A percentile compares a stretch with the other conserved stretches of the same genome.
Evolutionary conservation across 352 stramenopile genomes (phyloP).

Genomic region (Ophiocytium majus): DNA sequence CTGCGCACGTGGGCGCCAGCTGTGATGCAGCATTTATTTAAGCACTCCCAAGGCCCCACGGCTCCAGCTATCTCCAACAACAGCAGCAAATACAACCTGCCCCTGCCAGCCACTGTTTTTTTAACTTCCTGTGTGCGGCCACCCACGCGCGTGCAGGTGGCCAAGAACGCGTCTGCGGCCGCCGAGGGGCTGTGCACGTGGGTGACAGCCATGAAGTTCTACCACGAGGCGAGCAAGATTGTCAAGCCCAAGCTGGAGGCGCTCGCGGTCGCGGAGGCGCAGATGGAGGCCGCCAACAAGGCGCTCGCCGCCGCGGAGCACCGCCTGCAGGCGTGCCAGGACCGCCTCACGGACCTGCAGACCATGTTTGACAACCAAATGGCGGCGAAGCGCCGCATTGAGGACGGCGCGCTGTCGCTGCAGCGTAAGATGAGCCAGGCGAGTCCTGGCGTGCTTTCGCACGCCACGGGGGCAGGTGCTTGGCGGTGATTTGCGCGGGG

Average conservation of each 20-base stretch:
- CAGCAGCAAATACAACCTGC: too few relatives aligned
- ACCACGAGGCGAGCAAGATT: constrained; percentile 96
- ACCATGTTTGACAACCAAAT: constrained; percentile 95
- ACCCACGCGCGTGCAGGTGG: too few relatives aligned
- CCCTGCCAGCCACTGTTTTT: too few relatives aligned
- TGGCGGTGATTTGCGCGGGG: too few relatives aligned
- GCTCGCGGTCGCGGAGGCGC: constrained; percentile 86
- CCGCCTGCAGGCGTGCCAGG: constrained; percentile 87
- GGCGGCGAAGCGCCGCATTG: constrained; percentile 91
- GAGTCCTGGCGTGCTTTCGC: too few relatives aligned
- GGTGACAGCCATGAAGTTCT: constrained; percentile 96
- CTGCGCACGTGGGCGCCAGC: constrained; percentile 94
- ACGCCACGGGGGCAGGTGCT: too few relatives aligned
- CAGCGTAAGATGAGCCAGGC: constrained; percentile 92
- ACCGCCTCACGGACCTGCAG: constrained; percentile 88
- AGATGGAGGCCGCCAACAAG: constrained; percentile 96
- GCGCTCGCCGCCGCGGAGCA: constrained; percentile 83
- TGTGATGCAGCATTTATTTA: constrained; percentile 89
- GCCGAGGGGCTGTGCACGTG: constrained; percentile 95
- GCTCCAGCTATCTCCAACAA: too few relatives aligned
- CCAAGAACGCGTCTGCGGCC: constrained; percentile 92
- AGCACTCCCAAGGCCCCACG: too few relatives aligned
- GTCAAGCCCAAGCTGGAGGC: constrained; percentile 97
- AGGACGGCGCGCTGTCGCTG: constrained; percentile 88
- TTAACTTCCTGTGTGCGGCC: too few relatives aligned